Conservation (phyloP, 148 eudicot genomes). For the Suaeda aralocaspica region DNA sequence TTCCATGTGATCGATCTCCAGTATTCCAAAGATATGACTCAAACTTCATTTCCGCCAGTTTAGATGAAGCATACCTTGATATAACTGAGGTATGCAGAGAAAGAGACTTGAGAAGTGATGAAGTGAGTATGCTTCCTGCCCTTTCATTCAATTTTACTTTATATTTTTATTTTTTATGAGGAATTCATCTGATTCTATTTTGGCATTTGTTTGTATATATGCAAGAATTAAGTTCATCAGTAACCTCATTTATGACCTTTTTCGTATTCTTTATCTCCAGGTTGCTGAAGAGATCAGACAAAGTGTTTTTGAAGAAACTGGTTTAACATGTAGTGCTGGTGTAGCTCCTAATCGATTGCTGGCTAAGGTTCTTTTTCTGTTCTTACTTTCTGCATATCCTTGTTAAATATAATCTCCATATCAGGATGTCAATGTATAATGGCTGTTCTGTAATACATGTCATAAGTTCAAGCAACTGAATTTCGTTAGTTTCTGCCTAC, state of each 20-base stretch:
- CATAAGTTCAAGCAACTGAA: conserved; percentile 1
- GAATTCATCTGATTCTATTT: no score
- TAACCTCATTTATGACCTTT: neutral
- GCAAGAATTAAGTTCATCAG: neutral
- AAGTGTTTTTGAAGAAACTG: conserved; percentile 71
- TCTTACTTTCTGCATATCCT: neutral
- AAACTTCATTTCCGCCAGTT: conserved; percentile 81
- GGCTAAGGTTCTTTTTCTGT: conserved; percentile 62
- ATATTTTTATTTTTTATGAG: no score
- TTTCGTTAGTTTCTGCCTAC: neutral
- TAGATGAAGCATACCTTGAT: conserved; percentile 97
- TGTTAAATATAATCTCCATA: neutral
- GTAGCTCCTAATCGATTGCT: conserved; percentile 89
- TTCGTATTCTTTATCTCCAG: conserved; percentile 40
- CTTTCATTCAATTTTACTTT: neutral
- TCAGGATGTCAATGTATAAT: neutral
- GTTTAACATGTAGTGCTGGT: conserved; percentile 98
- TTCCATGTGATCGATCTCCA: conserved; percentile 24
- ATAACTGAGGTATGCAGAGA: conserved; percentile 78
- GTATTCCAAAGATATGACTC: conserved; percentile 79
- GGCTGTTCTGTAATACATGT: neutral
- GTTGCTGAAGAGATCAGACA: conserved; percentile 88
- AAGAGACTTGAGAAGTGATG: conserved; percentile 54
- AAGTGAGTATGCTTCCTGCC: conserved; percentile 45
- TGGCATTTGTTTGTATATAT: neutral